A percentile compares a stretch with the other conserved stretches of the same genome.
Conservation (phyloP, 2,329 filamentous ascomycete species). For the Amauroascus niger region DNA sequence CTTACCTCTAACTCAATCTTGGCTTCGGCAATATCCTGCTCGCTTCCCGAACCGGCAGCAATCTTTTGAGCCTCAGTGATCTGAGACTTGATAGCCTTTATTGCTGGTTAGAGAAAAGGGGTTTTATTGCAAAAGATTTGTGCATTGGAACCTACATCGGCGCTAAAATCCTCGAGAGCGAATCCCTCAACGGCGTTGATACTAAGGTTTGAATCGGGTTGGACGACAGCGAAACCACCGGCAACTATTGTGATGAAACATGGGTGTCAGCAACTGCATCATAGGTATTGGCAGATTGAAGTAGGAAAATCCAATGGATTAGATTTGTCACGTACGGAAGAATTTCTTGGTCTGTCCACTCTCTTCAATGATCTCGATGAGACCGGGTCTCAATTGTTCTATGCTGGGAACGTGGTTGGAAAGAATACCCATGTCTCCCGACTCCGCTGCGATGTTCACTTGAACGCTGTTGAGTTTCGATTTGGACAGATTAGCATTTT, state of each 20-base stretch:
- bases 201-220: constrained; percentile 88
- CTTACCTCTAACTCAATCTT: constrained; percentile 97
- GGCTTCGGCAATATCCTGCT: constrained; percentile 95
- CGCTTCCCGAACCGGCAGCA: constrained; percentile 77
- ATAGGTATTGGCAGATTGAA: neutral
- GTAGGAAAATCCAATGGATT: neutral
- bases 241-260: constrained; percentile 58
- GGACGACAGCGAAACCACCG: constrained; percentile 91
- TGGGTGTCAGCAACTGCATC: too few relatives aligned
- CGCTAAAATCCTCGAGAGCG: constrained; percentile 90
- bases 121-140: too few relatives aligned
- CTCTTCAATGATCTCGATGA: constrained; percentile 95
- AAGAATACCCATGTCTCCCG: constrained; percentile 98
- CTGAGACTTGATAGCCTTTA: constrained; percentile 68
- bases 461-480: constrained; percentile 62
- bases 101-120: neutral
- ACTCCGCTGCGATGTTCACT: constrained; percentile 97
- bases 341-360: constrained; percentile 82
- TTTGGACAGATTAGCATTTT: constrained; percentile 21
- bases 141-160: constrained; percentile 52
- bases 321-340: constrained; percentile 64
- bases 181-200: constrained; percentile 98
- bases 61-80: constrained; percentile 95
- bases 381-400: constrained; percentile 94
- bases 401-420: constrained; percentile 98